Evolutionary conservation across 75 land plant species (phyloP).

Genomic region (Ceratopteris richardii): DNA sequence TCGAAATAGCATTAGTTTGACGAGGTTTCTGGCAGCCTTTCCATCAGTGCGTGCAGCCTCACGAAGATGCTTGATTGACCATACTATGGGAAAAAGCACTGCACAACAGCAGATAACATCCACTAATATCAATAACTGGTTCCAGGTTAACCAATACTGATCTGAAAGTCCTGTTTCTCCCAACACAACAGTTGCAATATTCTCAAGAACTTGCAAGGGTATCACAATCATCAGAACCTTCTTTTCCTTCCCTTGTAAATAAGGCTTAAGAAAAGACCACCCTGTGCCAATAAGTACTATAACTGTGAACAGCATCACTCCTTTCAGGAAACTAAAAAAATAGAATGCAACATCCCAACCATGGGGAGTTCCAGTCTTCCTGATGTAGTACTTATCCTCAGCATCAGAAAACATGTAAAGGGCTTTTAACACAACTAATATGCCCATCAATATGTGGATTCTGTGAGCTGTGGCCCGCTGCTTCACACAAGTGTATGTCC

Average conservation of each 20-base stretch:
- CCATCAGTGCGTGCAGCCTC: slow-evolving; percentile 69
- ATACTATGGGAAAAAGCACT: too few relatives aligned
- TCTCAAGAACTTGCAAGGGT: slow-evolving; percentile 55
- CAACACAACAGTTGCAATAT: slow-evolving; percentile 43
- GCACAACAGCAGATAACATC: too few relatives aligned
- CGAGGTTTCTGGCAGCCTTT: slow-evolving; percentile 54
- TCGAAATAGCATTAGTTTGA: slow-evolving; percentile 54
- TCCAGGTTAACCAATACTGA: slow-evolving; percentile 54
- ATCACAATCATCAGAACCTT: too few relatives aligned
- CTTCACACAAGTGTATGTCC: too few relatives aligned
- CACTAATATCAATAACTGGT: slow-evolving; percentile 42
- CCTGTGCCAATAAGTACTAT: slow-evolving; percentile 68
- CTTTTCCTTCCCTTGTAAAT: too few relatives aligned
- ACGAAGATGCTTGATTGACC: slow-evolving; percentile 54
- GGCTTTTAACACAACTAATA: slow-evolving; percentile 45
- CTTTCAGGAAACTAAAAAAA: too few relatives aligned
- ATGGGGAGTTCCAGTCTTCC: slow-evolving; percentile 58
- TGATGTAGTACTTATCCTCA: slow-evolving; percentile 49
- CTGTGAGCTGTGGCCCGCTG: slow-evolving; percentile 30
- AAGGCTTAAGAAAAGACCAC: too few relatives aligned
- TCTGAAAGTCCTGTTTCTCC: slow-evolving; percentile 63
- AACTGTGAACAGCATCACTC: slow-evolving; percentile 52
- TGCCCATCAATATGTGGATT: slow-evolving; percentile 66
- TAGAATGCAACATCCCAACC: slow-evolving; percentile 81
- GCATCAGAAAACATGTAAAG: slow-evolving; percentile 56